Evolutionary conservation across 805 yeast species (phyloP), one percentile per base, ranked within the genome.

Genomic region (Ogataea saltuana): DNA sequence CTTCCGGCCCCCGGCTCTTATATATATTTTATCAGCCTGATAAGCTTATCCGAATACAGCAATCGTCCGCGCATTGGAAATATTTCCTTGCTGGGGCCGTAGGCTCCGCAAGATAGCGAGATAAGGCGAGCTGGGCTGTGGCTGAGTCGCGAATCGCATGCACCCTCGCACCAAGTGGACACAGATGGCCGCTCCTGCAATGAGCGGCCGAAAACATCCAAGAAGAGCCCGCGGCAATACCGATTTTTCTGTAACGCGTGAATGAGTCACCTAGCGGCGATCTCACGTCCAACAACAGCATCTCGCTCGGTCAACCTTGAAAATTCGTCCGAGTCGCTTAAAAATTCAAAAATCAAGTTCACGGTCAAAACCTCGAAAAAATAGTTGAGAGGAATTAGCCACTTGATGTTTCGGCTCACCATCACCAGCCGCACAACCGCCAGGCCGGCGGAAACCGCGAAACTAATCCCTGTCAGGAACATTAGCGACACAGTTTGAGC

Each of bases 281-380:
- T 72, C 48, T 76, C 69, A 48, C 88, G 70, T 0, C 89, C 89
- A 34, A 83, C 68, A 7, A 83, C 76, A 0, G 83, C 83, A 50
- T 67, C 65, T 35, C 71, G 63, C 48, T 82, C 87, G 27, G 65
- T 59, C 21, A 70, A 60, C 46, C 71, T 67, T 46, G 79, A 83
- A 28, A 75, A 54, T n/a, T 68, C 54, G 46, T 75, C 72, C 29
- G 81, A 78, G 34, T 78, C 73, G 51, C 69, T 75, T 8, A 80
- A 60, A 84, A 88, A 80, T 61, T 82, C 87, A 85, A 85, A 82
- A 1, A 79, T 69, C n/a, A 77, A 67, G 1, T 81, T 75, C 12
- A 74, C 63, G 3, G 78, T 61, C 20, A 78, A 69, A 12, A 80
- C 69, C 32, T 75, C 74, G 5, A 77, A 52, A 25, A 80, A 69